phyloP scores from a whole-genome alignment of 1,284 basidiomycete genomes.

The Sphagnurus paluster region DNA sequence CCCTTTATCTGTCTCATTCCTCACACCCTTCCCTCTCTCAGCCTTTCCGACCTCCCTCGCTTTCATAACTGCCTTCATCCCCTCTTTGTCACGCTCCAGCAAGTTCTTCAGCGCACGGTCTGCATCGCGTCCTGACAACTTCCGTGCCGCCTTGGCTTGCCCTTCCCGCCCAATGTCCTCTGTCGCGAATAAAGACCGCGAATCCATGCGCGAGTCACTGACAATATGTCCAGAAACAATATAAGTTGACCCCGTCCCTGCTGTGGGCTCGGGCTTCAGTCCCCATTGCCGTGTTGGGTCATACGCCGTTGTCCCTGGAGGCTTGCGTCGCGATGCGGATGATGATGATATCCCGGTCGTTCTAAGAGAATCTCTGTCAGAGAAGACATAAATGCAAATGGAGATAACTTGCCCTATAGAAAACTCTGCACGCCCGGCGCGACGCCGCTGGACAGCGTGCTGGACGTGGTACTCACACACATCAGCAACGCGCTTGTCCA shows the following conservation, averaged over 20 bases:
- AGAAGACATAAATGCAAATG: neutral
- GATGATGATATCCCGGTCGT: conserved; percentile 66
- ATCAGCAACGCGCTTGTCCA: conserved; percentile 78
- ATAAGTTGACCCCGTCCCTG: conserved; percentile 66
- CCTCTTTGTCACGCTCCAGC: conserved; percentile 61
- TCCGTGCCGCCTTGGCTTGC: conserved; percentile 69
- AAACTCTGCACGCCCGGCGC: conserved; percentile 82
- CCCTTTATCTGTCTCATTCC: conserved; percentile 21
- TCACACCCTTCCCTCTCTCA: conserved; percentile 12
- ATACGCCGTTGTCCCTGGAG: no score
- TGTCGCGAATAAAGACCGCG: conserved; percentile 48
- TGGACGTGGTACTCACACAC: conserved; percentile 92
- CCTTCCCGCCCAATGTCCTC: conserved; percentile 76
- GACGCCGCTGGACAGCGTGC: conserved; percentile 70
- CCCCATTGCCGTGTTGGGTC: conserved; percentile 74
- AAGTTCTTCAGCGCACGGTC: conserved; percentile 62
- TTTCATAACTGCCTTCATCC: conserved; percentile 57
- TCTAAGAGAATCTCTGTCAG: conserved; percentile 33
- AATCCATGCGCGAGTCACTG: conserved; percentile 41
- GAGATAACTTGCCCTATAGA: conserved; percentile 60
- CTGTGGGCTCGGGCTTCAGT: conserved; percentile 51
- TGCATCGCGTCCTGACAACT: conserved; percentile 54
- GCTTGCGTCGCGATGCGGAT: conserved; percentile 49
- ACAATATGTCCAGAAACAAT: conserved; percentile 77
- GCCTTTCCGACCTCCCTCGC: conserved; percentile 46